These are phyloP conservation scores for Pyricularia grisea DNA, from an alignment of 2,329 filamentous ascomycete species.

Conservation along the genomic window DNA sequence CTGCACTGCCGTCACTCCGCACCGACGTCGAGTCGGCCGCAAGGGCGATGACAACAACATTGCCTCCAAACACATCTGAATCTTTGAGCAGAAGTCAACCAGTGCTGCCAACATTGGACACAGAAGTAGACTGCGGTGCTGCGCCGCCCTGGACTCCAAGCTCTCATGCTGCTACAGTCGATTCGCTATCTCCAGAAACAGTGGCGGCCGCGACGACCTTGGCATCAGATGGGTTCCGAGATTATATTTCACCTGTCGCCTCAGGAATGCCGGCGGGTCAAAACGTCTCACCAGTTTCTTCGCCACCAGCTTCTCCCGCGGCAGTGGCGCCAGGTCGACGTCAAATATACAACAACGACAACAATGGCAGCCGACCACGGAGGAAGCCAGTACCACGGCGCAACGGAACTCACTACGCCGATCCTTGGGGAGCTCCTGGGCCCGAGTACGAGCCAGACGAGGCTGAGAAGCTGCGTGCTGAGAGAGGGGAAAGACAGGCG, in stretches of 20 bases:
- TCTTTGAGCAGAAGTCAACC: neutral
- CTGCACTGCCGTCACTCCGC: neutral
- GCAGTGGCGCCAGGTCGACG: neutral
- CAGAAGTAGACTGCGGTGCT: neutral
- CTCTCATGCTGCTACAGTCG: neutral
- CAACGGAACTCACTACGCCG: slow-evolving; percentile 1
- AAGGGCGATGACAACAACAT: neutral
- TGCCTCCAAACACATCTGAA: neutral
- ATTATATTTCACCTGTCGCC: neutral
- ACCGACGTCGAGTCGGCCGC: neutral
- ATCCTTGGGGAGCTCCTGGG: slow-evolving; percentile 9
- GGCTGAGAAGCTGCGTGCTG: slow-evolving; percentile 12
- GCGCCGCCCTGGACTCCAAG: neutral
- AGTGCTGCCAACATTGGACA: neutral
- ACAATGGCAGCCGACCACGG: slow-evolving; percentile 1
- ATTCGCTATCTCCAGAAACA: neutral
- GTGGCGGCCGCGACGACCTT: neutral
- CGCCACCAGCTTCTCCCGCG: neutral
- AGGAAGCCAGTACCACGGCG: slow-evolving; percentile 6
- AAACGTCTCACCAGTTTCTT: neutral
- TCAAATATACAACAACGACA: neutral
- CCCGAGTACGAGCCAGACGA: slow-evolving; percentile 13
- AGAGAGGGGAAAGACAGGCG: slow-evolving; percentile 15
- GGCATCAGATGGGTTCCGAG: neutral
- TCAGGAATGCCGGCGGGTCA: neutral